These are phyloP conservation scores for Candida frijolesensis DNA, from an alignment of 1,139 yeast genomes.

Conservation along the genomic window DNA sequence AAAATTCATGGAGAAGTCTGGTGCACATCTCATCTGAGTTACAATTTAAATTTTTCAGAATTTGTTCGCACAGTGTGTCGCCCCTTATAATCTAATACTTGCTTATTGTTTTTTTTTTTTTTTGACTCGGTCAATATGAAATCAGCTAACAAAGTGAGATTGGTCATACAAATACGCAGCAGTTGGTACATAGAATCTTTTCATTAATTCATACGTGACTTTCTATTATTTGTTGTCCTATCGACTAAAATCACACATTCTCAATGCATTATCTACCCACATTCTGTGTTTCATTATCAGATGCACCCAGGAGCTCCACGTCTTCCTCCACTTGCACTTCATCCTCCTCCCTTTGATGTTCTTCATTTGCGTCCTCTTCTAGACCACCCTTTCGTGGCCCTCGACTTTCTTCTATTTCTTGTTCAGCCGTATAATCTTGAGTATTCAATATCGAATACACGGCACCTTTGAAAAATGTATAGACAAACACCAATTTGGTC, in stretches of 20 bases:
- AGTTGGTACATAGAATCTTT: not conserved
- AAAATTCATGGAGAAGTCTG: not conserved
- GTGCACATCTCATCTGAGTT: not conserved
- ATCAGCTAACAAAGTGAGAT: not conserved
- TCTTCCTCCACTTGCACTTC: conserved; percentile 7
- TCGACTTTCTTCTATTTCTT: conserved; percentile 16
- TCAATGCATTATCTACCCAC: not conserved
- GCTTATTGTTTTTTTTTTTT: not conserved
- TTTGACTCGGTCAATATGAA: not conserved
- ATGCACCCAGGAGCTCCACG: conserved; percentile 4
- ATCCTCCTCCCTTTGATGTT: conserved; percentile 14
- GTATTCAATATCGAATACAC: conserved; percentile 54
- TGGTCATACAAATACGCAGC: too few relatives aligned
- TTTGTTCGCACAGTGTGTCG: not conserved
- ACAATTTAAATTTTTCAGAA: not conserved
- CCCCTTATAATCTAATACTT: not conserved
- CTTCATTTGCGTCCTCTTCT: not conserved
- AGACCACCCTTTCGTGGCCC: conserved; percentile 14
- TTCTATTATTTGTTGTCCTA: not conserved
- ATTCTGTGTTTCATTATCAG: conserved; percentile 3
- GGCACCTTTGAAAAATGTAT: conserved; percentile 69
- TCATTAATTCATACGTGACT: not conserved
- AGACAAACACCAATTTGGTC: conserved; percentile 62
- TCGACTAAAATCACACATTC: not conserved
- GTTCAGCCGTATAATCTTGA: conserved; percentile 13